Conservation (phyloP, 495 filamentous ascomycete species). For the Umbilicaria muhlenbergii region DNA sequence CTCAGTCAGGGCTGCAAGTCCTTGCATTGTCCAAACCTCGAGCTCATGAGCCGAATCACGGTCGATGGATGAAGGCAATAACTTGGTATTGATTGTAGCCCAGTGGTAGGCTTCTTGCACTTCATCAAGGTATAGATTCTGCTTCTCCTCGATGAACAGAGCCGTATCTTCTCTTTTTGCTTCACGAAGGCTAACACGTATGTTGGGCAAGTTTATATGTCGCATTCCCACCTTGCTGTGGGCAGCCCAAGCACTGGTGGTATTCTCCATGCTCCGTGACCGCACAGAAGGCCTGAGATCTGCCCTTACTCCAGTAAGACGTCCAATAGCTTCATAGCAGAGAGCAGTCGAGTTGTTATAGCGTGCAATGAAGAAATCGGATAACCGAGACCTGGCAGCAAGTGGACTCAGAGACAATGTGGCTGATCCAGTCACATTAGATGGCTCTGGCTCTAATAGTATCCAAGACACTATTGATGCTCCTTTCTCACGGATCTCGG, state of each 20-base stretch:
- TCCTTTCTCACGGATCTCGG: slow-evolving; percentile 59
- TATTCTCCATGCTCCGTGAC: no score
- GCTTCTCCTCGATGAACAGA: slow-evolving; percentile 76
- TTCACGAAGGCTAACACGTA: slow-evolving; percentile 18
- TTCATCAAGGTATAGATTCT: slow-evolving; percentile 78
- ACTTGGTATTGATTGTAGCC: slow-evolving; percentile 29
- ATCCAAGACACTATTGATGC: slow-evolving; percentile 33
- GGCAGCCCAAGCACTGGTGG: no score
- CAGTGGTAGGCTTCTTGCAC: slow-evolving; percentile 53
- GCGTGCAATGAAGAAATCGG: slow-evolving; percentile 22
- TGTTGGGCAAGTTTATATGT: background rate
- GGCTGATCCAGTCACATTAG: slow-evolving; percentile 17
- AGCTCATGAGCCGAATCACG: slow-evolving; percentile 18
- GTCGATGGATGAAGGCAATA: slow-evolving; percentile 10
- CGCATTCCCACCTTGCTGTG: no score
- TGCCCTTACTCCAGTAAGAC: slow-evolving; percentile 11
- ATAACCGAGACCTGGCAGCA: slow-evolving; percentile 31
- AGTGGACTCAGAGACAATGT: slow-evolving; percentile 21
- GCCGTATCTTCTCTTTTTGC: slow-evolving; percentile 47
- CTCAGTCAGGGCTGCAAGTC: slow-evolving; percentile 31
- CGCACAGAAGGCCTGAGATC: background rate
- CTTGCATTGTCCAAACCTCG: slow-evolving; percentile 39
- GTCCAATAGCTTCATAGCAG: slow-evolving; percentile 14
- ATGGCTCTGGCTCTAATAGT: slow-evolving; percentile 21
- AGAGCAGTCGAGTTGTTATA: slow-evolving; percentile 25